phyloP scores from a whole-genome alignment of 805 yeast species.

The Blastobotrys peoriensis region DNA sequence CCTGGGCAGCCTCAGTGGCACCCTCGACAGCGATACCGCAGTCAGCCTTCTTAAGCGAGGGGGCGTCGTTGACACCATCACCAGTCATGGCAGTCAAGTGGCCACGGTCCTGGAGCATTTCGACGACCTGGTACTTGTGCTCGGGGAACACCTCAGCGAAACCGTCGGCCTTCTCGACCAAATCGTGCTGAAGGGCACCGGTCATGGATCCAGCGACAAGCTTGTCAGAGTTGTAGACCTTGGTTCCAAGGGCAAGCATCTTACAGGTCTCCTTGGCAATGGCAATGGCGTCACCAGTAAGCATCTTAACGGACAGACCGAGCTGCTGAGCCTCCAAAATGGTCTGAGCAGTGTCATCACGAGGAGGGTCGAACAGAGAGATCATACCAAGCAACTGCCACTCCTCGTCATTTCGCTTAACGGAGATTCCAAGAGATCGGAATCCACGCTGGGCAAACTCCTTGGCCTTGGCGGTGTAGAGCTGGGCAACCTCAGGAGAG shows the following conservation, averaged over 20 bases:
- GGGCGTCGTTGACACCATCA: conserved; percentile 99
- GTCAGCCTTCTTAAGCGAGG: conserved; percentile 93
- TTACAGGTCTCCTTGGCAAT: conserved; percentile 98
- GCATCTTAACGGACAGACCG: conserved; percentile 95
- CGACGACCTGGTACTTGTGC: conserved; percentile 94
- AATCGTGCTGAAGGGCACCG: conserved; percentile 96
- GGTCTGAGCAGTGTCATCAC: conserved; percentile 96
- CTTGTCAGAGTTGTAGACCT: conserved; percentile 95
- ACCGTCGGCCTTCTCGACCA: conserved; percentile 97
- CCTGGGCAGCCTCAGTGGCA: conserved; percentile 95
- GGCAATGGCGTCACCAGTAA: conserved; percentile 99
- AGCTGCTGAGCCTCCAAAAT: conserved; percentile 85
- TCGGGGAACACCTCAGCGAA: conserved; percentile 98
- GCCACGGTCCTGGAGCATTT: conserved; percentile 91
- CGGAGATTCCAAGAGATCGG: conserved; percentile 98
- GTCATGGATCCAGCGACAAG: conserved; percentile 94
- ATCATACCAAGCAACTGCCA: conserved; percentile 97
- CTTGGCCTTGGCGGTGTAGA: conserved; percentile 94
- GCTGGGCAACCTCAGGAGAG: conserved; percentile 89
- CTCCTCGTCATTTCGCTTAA: conserved; percentile 98
- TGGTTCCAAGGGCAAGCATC: conserved; percentile 94
- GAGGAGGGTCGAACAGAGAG: conserved; percentile 99
- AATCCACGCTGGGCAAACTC: conserved; percentile 97
- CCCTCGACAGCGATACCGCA: conserved; percentile 98
- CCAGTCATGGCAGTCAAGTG: conserved; percentile 99